Evolutionary conservation across 257 asterid genomes (phyloP).

Genomic region (Misopates orontium): DNA sequence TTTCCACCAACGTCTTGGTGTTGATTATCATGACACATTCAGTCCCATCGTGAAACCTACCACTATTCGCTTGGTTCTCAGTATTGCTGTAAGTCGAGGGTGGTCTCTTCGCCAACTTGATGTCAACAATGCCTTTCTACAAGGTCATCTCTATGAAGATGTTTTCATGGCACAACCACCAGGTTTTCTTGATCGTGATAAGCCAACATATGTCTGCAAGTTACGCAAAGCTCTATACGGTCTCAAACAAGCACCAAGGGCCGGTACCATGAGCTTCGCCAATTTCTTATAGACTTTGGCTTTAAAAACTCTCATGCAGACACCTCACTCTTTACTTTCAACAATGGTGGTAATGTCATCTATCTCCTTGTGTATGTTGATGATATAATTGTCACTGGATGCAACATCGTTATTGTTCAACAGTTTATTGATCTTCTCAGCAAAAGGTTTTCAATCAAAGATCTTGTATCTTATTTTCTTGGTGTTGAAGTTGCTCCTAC

Average conservation of each 20-base stretch:
- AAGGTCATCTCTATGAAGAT: not conserved
- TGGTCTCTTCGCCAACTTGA: no score
- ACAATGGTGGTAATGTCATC: not conserved
- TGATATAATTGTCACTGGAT: not conserved
- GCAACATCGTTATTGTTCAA: not conserved
- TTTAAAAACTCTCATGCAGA: not conserved
- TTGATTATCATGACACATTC: not conserved
- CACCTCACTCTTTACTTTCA: not conserved
- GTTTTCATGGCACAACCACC: not conserved
- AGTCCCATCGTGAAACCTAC: no score
- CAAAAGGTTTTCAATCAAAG: not conserved
- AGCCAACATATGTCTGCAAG: not conserved
- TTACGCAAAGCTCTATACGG: no score
- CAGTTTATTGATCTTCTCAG: not conserved
- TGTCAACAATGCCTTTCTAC: no score
- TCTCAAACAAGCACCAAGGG: no score
- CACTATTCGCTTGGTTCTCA: no score
- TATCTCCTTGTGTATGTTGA: not conserved
- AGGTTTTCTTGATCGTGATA: conserved; percentile 1
- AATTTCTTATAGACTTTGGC: not conserved
- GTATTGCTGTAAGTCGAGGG: no score
- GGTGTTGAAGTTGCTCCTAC: no score
- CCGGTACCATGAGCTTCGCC: not conserved
- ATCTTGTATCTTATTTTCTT: no score
- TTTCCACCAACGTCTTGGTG: not conserved